Evolutionary conservation across 495 filamentous ascomycete species (phyloP).

Genomic region (Xylaria venustula): DNA sequence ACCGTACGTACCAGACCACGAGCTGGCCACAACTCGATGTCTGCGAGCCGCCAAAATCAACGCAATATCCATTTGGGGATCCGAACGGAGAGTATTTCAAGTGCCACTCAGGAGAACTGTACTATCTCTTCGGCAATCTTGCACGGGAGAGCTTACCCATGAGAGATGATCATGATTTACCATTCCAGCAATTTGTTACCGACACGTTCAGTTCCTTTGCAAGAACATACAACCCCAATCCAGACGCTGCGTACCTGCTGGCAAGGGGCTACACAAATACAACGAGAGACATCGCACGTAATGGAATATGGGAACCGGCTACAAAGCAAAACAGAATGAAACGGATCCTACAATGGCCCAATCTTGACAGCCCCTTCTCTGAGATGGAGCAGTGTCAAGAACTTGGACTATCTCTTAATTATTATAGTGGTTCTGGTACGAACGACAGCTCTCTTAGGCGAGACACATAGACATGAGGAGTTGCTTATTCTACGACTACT

Average conservation of each 20-base stretch:
- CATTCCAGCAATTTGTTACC: slow-evolving; percentile 35
- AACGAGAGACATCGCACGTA: slow-evolving; percentile 8
- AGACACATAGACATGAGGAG: too few species aligned
- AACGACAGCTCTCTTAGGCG: too few species aligned
- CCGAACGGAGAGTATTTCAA: slow-evolving; percentile 41
- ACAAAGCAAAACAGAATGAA: slow-evolving; percentile 22
- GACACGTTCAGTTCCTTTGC: slow-evolving; percentile 39
- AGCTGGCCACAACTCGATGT: slow-evolving; percentile 46
- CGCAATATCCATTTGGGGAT: slow-evolving; percentile 41
- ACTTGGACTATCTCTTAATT: slow-evolving; percentile 30
- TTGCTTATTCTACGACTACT: too few species aligned
- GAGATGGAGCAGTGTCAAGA: slow-evolving; percentile 35
- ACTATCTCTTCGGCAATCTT: slow-evolving; percentile 42
- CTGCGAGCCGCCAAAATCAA: slow-evolving; percentile 42
- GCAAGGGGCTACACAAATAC: slow-evolving; percentile 33
- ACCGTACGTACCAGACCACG: slow-evolving; percentile 50
- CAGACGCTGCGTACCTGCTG: slow-evolving; percentile 25
- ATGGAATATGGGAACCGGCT: slow-evolving; percentile 29
- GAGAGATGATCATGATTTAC: slow-evolving; percentile 37
- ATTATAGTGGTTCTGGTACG: too few species aligned
- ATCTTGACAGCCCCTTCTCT: slow-evolving; percentile 21
- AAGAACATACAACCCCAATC: slow-evolving; percentile 37
- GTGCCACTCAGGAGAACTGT: slow-evolving; percentile 50
- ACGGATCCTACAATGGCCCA: slow-evolving; percentile 38
- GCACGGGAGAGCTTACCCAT: slow-evolving; percentile 30